phyloP scores from a whole-genome alignment of 139 green algal genomes.

The Spirogloea muscicola region DNA sequence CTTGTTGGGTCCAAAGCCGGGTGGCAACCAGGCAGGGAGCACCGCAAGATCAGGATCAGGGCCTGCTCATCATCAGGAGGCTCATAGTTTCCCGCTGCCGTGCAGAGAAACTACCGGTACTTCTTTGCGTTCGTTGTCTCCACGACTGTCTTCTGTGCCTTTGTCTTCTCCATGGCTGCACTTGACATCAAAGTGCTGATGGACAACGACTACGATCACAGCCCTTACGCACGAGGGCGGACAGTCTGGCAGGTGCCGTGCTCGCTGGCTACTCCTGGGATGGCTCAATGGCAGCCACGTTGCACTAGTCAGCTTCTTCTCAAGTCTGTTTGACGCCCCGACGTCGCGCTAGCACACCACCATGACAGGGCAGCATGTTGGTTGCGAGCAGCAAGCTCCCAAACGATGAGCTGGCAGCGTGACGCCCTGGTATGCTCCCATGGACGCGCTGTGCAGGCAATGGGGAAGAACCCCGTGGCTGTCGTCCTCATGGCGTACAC shows the following conservation, averaged over 20 bases:
- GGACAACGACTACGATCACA: conserved; percentile 19
- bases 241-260: conserved; percentile 8
- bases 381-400: neutral
- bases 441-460: conserved; percentile 47
- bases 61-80: too few species aligned
- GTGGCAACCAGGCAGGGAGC: too few species aligned
- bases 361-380: neutral
- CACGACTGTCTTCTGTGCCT: conserved; percentile 76
- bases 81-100: too few species aligned
- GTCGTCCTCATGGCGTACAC: conserved; percentile 57
- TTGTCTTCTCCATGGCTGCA: conserved; percentile 69
- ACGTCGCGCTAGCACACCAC: too few species aligned
- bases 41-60: too few species aligned
- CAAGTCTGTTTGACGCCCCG: too few species aligned
- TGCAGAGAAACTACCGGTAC: conserved; percentile 89
- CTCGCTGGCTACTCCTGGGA: too few species aligned
- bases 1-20: too few species aligned
- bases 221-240: neutral
- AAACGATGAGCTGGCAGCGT: too few species aligned
- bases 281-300: too few species aligned
- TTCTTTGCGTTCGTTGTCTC: conserved; percentile 92
- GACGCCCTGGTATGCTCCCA: too few species aligned
- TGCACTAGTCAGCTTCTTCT: too few species aligned
- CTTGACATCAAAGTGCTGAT: conserved; percentile 42
- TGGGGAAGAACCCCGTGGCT: conserved; percentile 54